Base-by-base conservation (phyloP, 192 early-diverging fungal genomes). In the Coemansia asiatica region DNA sequence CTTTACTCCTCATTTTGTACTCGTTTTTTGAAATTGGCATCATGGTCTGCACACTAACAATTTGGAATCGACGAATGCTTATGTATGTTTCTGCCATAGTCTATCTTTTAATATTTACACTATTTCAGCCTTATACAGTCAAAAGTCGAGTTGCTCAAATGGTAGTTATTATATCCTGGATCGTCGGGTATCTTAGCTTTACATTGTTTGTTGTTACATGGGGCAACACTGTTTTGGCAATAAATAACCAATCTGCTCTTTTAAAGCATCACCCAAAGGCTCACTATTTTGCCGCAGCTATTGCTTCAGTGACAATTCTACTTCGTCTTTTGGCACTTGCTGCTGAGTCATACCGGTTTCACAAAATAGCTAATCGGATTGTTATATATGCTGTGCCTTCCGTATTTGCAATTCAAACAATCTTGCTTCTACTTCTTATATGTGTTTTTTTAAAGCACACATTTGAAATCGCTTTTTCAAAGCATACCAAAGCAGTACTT, bases 61-160 rank as follows among this genome's bases (percentile, higher is more conserved):
- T 68, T 4, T 77, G 75, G 75, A 72, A 72, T 59, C 48, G 47
- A 21, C 75, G 75, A 16, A 72, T 77, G 58, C 63, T 77, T 4
- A 77, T 77, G 69, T 77, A 77, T 46, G 23, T 77, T 2, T 63
- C 69, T 7, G 75, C 69, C 1, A 71, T 72, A 9, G 66, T 31
- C 2, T 77, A 77, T 22, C 29, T 77, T 33, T 27, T 77, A 13
- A 57, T 77, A 2, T 77, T 77, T 9, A 71, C 75, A 5, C 44
- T 77, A 12, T 53, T 77, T 25, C 75, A 72, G 56, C 69, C 75
- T 4, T 68, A 68, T 48, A 35, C 35, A 10, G 38, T 55, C 29
- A 68, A 62, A 38, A 72, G 51, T 53, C 69, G 69, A 6, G 64
- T 58, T 1, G 47, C 69, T 13, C 66, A 66, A 28, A 77, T 77